Conservation (phyloP, 2,329 filamentous ascomycete genomes). For the Cucurbitaria berberidis region DNA sequence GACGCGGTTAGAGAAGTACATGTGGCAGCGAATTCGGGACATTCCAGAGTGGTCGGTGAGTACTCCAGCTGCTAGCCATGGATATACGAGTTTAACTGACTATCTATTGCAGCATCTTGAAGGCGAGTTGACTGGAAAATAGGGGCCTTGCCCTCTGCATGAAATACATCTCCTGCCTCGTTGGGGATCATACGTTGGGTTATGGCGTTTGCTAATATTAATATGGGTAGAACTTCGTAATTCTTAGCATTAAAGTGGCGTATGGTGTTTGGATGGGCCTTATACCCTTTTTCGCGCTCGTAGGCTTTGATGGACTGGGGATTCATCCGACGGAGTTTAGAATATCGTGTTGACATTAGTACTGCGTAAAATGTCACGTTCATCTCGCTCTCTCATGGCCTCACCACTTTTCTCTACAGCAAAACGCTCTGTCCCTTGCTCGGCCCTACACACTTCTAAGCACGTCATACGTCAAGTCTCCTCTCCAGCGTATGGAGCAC, state of each 20-base stretch:
- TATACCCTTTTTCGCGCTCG: not conserved
- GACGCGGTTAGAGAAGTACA: constrained; percentile 89
- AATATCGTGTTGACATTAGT: too few relatives aligned
- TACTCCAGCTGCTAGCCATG: constrained; percentile 1
- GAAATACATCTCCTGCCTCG: not conserved
- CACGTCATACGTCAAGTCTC: too few relatives aligned
- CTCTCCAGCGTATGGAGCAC: too few relatives aligned
- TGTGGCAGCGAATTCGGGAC: constrained; percentile 91
- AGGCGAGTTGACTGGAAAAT: constrained; percentile 39
- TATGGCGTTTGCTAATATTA: not conserved
- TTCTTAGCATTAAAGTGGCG: not conserved
- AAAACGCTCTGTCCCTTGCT: too few relatives aligned
- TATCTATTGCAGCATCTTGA: constrained; percentile 34
- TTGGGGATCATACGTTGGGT: not conserved
- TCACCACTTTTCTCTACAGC: too few relatives aligned
- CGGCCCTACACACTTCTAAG: too few relatives aligned
- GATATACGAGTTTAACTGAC: not conserved
- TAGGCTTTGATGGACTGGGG: not conserved
- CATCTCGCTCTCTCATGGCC: too few relatives aligned
- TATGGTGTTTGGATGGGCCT: not conserved
- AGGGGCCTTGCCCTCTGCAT: not conserved
- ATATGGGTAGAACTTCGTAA: not conserved
- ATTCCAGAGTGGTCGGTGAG: constrained; percentile 80
- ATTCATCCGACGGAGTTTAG: too few relatives aligned
- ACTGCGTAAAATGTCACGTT: too few relatives aligned